Evolutionary conservation across 331 rosid genomes (phyloP).

Genomic region (Ulmus americana): DNA sequence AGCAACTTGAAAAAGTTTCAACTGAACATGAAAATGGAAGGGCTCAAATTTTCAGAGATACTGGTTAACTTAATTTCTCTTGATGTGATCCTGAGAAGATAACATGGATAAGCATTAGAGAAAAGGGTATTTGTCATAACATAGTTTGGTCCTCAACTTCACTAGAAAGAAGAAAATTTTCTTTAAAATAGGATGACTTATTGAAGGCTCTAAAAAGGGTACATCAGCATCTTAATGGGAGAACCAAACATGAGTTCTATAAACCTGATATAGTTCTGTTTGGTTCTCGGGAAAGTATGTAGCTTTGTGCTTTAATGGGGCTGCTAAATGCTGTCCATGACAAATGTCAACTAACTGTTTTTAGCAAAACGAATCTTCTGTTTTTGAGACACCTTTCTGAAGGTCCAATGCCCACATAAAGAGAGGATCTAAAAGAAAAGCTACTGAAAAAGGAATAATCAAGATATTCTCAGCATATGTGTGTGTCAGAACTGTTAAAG

Average conservation of each 20-base stretch:
- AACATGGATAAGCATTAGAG: slow-evolving; percentile 2
- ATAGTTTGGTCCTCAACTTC: not conserved
- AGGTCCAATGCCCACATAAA: slow-evolving; percentile 20
- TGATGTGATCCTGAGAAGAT: slow-evolving; percentile 6
- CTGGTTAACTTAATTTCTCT: slow-evolving; percentile 10
- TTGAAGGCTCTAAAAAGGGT: not conserved
- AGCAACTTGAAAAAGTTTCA: not conserved
- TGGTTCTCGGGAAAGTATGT: not conserved
- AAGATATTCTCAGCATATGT: slow-evolving; percentile 29
- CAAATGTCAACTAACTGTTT: slow-evolving; percentile 13
- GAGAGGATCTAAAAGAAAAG: slow-evolving; percentile 22
- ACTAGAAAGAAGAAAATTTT: not conserved
- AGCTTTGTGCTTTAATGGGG: not conserved
- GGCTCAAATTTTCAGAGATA: slow-evolving; percentile 4
- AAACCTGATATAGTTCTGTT: not conserved
- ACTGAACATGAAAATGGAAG: slow-evolving; percentile 4
- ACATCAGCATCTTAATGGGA: not conserved
- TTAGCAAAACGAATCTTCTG: slow-evolving; percentile 19
- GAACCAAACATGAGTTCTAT: slow-evolving; percentile 5
- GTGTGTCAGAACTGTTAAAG: slow-evolving; percentile 31
- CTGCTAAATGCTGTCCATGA: slow-evolving; percentile 4
- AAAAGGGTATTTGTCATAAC: not conserved
- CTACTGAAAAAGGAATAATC: slow-evolving; percentile 23
- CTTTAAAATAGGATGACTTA: not conserved
- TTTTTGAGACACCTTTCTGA: slow-evolving; percentile 15